phyloP scores from a whole-genome alignment of 192 early-diverging fungal species.

The Rhizophlyctis rosea region DNA sequence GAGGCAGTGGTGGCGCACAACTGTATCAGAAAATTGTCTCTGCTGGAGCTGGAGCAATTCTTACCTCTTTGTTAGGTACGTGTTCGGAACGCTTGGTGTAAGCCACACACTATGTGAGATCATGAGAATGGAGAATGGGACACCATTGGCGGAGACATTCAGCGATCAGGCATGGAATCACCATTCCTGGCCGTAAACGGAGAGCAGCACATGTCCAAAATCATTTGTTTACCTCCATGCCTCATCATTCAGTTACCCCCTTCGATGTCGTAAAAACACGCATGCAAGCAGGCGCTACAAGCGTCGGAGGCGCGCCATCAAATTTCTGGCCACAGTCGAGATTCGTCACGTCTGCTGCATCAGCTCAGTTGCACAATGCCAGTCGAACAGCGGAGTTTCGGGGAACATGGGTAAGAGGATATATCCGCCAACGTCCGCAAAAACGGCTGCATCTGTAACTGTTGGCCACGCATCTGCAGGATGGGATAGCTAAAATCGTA shows the following conservation, averaged over 20 bases:
- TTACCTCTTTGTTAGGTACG: conserved; percentile 78
- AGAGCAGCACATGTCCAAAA: too few relatives aligned
- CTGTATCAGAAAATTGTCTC: conserved; percentile 69
- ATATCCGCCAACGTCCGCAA: not conserved
- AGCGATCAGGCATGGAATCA: too few relatives aligned
- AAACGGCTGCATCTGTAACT: not conserved
- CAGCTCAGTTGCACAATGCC: not conserved
- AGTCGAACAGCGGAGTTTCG: not conserved
- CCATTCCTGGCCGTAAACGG: too few relatives aligned
- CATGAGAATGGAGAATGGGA: conserved; percentile 32
- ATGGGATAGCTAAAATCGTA: conserved; percentile 68
- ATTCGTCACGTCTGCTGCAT: conserved; percentile 9
- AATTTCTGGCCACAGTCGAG: too few relatives aligned
- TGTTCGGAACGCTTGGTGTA: not conserved
- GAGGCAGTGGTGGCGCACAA: not conserved
- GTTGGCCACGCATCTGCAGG: conserved; percentile 19
- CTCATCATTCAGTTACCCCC: conserved; percentile 62
- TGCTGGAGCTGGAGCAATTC: conserved; percentile 75
- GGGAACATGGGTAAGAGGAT: not conserved
- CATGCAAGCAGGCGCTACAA: conserved; percentile 58
- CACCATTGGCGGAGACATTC: too few relatives aligned
- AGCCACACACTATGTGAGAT: not conserved
- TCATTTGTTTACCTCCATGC: too few relatives aligned
- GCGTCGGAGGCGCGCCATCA: conserved; percentile 16
- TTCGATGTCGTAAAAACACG: conserved; percentile 88